phyloP scores from a whole-genome alignment of 768 basidiomycete species.

The Podaxis sp. region DNA sequence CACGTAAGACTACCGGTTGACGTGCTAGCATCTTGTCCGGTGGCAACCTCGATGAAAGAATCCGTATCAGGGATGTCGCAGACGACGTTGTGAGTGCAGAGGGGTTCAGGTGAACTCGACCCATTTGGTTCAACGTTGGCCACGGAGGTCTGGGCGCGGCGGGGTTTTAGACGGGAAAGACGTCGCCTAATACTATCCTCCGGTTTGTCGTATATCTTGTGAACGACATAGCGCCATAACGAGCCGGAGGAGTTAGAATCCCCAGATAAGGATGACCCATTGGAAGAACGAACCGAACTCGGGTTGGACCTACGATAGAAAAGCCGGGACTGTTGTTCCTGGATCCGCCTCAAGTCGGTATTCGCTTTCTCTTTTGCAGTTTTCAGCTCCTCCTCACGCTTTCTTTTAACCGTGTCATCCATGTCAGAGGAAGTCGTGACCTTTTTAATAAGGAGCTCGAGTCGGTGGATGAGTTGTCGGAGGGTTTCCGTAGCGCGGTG shows the following conservation, averaged over 20 bases:
- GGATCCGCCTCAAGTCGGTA: neutral
- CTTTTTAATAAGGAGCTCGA: slow-evolving; percentile 2
- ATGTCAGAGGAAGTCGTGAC: neutral
- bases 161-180: neutral
- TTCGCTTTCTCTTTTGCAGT: neutral
- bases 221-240: neutral
- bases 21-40: neutral
- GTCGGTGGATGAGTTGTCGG: neutral
- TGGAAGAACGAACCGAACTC: neutral
- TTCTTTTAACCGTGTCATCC: neutral
- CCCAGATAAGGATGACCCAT: neutral
- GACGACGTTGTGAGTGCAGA: neutral
- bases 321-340: neutral
- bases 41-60: neutral
- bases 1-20: neutral
- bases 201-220: neutral
- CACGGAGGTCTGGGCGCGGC: neutral
- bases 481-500: neutral
- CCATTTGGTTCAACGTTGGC: neutral
- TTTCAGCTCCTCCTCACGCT: neutral
- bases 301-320: neutral
- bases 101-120: neutral
- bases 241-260: slow-evolving; percentile 2
- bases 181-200: neutral
- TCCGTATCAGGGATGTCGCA: neutral